Conservation (phyloP, 2,329 filamentous ascomycete genomes). For the Moelleriella libera region DNA sequence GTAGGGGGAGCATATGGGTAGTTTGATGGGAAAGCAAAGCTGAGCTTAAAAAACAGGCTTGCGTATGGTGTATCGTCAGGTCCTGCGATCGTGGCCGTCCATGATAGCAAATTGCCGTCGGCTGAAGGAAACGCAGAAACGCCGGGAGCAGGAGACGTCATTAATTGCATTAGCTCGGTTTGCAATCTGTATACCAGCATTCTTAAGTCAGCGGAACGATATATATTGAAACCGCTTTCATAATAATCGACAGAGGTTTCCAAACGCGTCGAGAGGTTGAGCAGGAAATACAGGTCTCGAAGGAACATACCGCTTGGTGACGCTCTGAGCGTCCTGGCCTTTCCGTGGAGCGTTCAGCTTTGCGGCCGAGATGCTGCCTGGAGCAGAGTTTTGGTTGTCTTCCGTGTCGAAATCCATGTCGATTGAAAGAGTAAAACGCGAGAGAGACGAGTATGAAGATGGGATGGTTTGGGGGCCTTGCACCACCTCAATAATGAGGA, state of each 20-base stretch:
- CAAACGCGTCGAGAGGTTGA: not conserved
- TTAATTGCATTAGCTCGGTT: conserved; percentile 95
- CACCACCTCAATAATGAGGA: not conserved
- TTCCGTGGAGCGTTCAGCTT: conserved; percentile 46
- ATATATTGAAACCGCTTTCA: not conserved
- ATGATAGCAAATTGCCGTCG: conserved; percentile 79
- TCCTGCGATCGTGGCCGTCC: conserved; percentile 88
- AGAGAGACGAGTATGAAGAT: not conserved
- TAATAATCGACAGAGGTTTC: no score
- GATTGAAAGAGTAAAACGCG: not conserved
- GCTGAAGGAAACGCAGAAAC: conserved; percentile 88
- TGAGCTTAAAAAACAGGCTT: conserved; percentile 78
- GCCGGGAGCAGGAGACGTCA: conserved; percentile 87
- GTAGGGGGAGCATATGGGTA: conserved; percentile 87
- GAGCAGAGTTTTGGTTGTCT: conserved; percentile 53
- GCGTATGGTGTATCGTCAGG: conserved; percentile 87
- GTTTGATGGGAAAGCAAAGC: conserved; percentile 77
- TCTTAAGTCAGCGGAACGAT: not conserved
- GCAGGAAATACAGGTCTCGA: not conserved
- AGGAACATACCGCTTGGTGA: conserved; percentile 56
- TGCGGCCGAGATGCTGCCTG: conserved; percentile 44
- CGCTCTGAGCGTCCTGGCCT: conserved; percentile 54
- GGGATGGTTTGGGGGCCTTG: not conserved
- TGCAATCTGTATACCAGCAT: conserved; percentile 51
- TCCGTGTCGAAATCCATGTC: conserved; percentile 31